Conservation (phyloP, 2,329 filamentous ascomycete genomes). For the Sarocladium kiliense region DNA sequence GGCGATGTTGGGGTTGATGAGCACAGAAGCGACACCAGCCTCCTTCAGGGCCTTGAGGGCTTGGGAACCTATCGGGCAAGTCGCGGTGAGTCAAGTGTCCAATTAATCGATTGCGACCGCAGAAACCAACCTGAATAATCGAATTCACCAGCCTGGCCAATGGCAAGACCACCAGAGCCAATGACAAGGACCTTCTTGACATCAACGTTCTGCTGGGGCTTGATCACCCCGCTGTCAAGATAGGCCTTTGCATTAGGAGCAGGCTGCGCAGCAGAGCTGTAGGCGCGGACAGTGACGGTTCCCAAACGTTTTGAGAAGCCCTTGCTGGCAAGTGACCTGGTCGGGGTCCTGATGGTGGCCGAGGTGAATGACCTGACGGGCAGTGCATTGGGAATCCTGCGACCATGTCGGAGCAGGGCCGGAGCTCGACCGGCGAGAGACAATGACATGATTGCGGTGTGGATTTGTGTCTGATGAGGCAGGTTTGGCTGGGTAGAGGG, state of each 20-base stretch:
- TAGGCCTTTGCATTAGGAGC: conserved; percentile 83
- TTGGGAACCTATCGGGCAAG: conserved; percentile 66
- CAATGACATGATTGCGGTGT: conserved; percentile 33
- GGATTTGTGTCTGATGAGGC: conserved; percentile 12
- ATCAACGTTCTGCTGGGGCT: conserved; percentile 72
- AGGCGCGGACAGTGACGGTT: conserved; percentile 38
- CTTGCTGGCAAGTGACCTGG: conserved; percentile 10
- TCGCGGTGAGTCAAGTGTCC: conserved; percentile 9
- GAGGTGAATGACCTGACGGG: conserved; percentile 39
- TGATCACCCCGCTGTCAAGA: conserved; percentile 80
- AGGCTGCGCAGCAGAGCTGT: conserved; percentile 48
- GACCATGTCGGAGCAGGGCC: conserved; percentile 50
- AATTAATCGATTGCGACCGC: conserved; percentile 3
- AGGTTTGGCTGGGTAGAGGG: conserved; percentile 19
- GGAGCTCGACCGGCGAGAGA: conserved; percentile 52
- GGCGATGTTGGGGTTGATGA: conserved; percentile 97
- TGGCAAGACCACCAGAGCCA: conserved; percentile 89
- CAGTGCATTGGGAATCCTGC: conserved; percentile 41
- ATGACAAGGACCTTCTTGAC: conserved; percentile 98
- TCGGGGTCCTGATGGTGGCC: conserved; percentile 25
- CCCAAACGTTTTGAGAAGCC: conserved; percentile 43
- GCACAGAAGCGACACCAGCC: conserved; percentile 82
- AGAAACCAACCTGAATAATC: conserved; percentile 83
- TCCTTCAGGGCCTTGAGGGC: conserved; percentile 96
- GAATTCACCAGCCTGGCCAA: conserved; percentile 97